Evolutionary conservation across 2,329 filamentous ascomycete genomes (phyloP), one percentile per base, ranked within the genome.

Genomic region (Colletotrichum camelliae): DNA sequence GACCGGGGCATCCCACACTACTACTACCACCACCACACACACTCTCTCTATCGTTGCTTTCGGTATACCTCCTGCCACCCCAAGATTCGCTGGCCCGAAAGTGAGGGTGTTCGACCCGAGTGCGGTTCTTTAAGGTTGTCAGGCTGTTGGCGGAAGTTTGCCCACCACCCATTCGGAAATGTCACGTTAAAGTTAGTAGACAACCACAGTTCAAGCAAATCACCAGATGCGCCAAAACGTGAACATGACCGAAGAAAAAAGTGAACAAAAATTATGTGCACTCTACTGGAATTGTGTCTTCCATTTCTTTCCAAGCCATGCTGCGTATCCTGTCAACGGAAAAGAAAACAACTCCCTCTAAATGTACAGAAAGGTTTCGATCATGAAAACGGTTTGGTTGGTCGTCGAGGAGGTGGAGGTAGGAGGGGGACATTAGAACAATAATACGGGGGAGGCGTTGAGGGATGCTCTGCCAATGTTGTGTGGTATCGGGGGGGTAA

Each of bases 281-380:
- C 70, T 80, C 72, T 82, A 60, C 72, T 77, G 68, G 72, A 74
- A 75, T 61, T 65, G 72, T 74, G 64, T 76, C 77, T 69, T 69
- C 69, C 68, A 77, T 78, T 77, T 61, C 69, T 78, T 78, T 71
- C 77, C 69, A 74, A 74, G 73, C 69, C 74, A 76, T 77, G 66
- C 75, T 66, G 73, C 72, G 65, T 73, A 72, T 75, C 77, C 60
- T 67, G 57, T 67, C 66, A 68, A 71, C 69, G 70, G 69, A 66
- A 69, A 73, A 61, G 67, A 72, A 69, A 39, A 62, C 60, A 74
- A 48, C 75, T 75, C 70, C 61, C 65, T 67, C 71, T 77, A 78
- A 72, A 72, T 70, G 65, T 77, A 77, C 75, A 78, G 71, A 78
- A 72, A 77, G 66, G 64, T 60, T 48, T 48, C 62, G 77, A 75